phyloP scores from a whole-genome alignment of 768 basidiomycete species.

The Mycena galopus region DNA sequence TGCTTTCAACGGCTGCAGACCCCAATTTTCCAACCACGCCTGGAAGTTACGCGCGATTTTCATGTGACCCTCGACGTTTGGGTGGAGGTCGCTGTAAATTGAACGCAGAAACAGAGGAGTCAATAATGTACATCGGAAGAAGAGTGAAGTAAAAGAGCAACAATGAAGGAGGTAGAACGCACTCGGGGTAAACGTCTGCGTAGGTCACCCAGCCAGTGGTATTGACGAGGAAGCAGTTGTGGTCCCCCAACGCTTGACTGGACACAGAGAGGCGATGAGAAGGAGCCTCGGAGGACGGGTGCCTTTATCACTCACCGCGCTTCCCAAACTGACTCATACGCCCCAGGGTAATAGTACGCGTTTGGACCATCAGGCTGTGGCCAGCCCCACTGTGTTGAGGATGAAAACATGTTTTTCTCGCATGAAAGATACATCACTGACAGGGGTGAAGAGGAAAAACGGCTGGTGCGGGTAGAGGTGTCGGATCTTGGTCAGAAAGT shows the following conservation, averaged over 20 bases:
- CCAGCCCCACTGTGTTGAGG: constrained; percentile 63
- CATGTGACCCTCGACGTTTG: constrained; percentile 58
- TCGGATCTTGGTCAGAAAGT: constrained; percentile 59
- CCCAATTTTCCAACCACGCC: constrained; percentile 61
- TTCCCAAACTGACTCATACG: constrained; percentile 58
- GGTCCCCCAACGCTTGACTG: constrained; percentile 58
- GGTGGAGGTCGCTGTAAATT: constrained; percentile 61
- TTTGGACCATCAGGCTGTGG: constrained; percentile 60
- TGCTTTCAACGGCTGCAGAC: constrained; percentile 45
- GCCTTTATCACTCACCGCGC: constrained; percentile 47
- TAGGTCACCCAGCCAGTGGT: constrained; percentile 68
- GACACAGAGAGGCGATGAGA: not conserved
- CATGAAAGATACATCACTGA: constrained; percentile 44
- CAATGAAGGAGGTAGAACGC: constrained; percentile 12
- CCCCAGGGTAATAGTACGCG: constrained; percentile 60
- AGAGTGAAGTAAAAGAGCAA: too few relatives aligned
- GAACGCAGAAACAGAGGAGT: too few relatives aligned
- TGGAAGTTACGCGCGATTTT: constrained; percentile 62
- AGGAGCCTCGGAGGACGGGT: not conserved
- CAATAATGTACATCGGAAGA: too few relatives aligned
- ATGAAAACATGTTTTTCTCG: too few relatives aligned
- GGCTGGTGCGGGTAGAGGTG: constrained; percentile 57
- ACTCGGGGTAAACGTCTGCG: constrained; percentile 63
- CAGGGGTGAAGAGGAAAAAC: constrained; percentile 67
- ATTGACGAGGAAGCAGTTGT: constrained; percentile 64